Base-by-base conservation (phyloP, 2,329 filamentous ascomycete genomes). In the Bimuria novae-zelandiae region DNA sequence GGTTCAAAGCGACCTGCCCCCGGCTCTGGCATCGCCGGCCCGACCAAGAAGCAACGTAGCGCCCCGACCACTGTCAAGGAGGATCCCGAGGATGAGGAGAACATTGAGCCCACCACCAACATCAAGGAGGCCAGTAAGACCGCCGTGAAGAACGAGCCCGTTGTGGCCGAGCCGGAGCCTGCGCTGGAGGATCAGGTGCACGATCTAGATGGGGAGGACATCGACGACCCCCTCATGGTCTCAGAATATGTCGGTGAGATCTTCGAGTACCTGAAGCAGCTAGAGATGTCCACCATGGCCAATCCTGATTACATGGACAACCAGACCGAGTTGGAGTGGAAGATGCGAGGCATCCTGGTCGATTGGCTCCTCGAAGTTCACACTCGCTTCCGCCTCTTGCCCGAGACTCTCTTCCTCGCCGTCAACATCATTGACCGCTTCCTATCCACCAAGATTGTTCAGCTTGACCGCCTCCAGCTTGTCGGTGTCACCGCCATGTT, bases 401-500 rank as follows among this genome's bases (percentile, higher is more conserved):
- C 94, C 19, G 94, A 99, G 79, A 97, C 94, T 2, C 83, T 97
- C 40, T 99, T 97, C 83, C 85, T 99, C 32, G 89, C 92, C 40
- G 90, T 97, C 82, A 99, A 97, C 83, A 92, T 97, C 74, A 95
- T 97, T 71, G 94, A 99, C 75, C 92, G 94, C 55, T 99, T 97
- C 80, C 84, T 99, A 41, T 97, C 93, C 0, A 86, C 87, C 69
- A 97, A 97, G 80, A 89, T 97, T 27, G 94, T 99, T 40, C 91
- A 96, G 77, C 86, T 99, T 41, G 93, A 97, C 74, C 92, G 92
- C 57, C 87, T 99, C 5, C 94, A 99, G 77, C 84, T 99, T 7
- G 94, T 99, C 53, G 94, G 94, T 69, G 92, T 97, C 68, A 96
- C 94, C 21, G 94, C 93, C 75, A 97, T 99, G 94, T 97, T 97